These are phyloP conservation scores for Neocucurbitaria cava DNA, from an alignment of 2,329 filamentous ascomycete genomes.

Conservation along the genomic window DNA sequence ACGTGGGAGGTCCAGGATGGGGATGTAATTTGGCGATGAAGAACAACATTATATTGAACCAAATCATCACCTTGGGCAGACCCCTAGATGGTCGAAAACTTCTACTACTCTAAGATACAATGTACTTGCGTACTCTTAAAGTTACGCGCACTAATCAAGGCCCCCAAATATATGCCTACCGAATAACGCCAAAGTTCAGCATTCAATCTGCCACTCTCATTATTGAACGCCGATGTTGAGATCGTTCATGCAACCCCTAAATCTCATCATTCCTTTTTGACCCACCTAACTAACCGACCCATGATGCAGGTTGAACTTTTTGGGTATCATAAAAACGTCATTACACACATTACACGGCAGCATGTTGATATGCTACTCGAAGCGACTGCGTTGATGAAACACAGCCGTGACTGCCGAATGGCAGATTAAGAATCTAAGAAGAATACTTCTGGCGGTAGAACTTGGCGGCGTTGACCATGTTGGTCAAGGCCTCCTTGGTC, in stretches of 20 bases:
- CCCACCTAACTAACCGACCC: conserved; percentile 42
- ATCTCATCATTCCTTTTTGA: conserved; percentile 28
- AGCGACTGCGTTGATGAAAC: conserved; percentile 43
- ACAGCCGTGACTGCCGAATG: conserved; percentile 30
- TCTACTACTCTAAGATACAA: not conserved
- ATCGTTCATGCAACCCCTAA: conserved; percentile 40
- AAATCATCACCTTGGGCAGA: not conserved
- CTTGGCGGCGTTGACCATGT: conserved; percentile 99
- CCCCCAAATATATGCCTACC: not conserved
- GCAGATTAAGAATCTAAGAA: conserved; percentile 55
- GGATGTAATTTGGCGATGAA: not conserved
- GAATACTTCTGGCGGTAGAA: conserved; percentile 90
- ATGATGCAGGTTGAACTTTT: conserved; percentile 53
- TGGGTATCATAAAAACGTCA: conserved; percentile 51
- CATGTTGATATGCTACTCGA: conserved; percentile 49
- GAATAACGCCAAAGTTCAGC: conserved; percentile 15
- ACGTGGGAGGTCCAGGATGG: not conserved
- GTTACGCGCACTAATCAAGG: conserved; percentile 2
- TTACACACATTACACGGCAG: conserved; percentile 50
- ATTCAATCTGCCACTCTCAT: conserved; percentile 17
- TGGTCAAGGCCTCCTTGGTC: conserved; percentile 93
- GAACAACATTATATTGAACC: not conserved
- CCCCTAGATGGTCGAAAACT: not conserved
- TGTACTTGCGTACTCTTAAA: not conserved
- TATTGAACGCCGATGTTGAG: conserved; percentile 52